phyloP scores from a whole-genome alignment of 2,329 filamentous ascomycete species.

The Phialophora chinensis region DNA sequence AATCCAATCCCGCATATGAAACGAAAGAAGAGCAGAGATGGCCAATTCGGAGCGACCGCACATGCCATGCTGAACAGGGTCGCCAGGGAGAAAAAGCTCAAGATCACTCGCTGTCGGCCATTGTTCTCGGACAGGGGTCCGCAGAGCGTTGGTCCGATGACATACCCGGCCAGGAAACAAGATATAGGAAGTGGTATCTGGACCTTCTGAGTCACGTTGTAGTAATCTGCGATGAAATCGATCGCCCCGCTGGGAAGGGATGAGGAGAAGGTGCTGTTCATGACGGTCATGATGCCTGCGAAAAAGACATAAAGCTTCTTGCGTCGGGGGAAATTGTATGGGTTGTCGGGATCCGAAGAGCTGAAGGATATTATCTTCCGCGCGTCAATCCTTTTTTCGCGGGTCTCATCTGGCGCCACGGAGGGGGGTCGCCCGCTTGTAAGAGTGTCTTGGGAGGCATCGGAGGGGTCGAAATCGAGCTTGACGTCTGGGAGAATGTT shows the following conservation, averaged over 20 bases:
- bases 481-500: not conserved
- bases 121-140: conserved; percentile 52
- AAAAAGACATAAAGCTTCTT: conserved; percentile 47
- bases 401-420: conserved; percentile 22
- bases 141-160: conserved; percentile 50
- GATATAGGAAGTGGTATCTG: conserved; percentile 50
- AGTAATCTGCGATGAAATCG: conserved; percentile 45
- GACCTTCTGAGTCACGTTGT: conserved; percentile 39
- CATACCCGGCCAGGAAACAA: conserved; percentile 50
- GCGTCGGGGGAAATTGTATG: conserved; percentile 40
- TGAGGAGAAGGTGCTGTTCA: conserved; percentile 49
- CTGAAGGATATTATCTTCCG: conserved; percentile 37
- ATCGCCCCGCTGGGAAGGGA: conserved; percentile 50
- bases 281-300: conserved; percentile 47
- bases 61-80: conserved; percentile 51
- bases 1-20: conserved; percentile 50
- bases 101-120: conserved; percentile 51
- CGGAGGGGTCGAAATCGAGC: conserved; percentile 3
- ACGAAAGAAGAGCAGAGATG: conserved; percentile 50
- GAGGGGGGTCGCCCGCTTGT: conserved; percentile 10
- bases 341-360: conserved; percentile 38
- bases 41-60: conserved; percentile 52
- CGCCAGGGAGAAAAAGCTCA: conserved; percentile 57
- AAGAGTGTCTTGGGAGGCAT: conserved; percentile 21
- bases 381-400: conserved; percentile 19